Evolutionary conservation across 345 rosid genomes (phyloP).

Genomic region (Melaleuca quinquenervia): DNA sequence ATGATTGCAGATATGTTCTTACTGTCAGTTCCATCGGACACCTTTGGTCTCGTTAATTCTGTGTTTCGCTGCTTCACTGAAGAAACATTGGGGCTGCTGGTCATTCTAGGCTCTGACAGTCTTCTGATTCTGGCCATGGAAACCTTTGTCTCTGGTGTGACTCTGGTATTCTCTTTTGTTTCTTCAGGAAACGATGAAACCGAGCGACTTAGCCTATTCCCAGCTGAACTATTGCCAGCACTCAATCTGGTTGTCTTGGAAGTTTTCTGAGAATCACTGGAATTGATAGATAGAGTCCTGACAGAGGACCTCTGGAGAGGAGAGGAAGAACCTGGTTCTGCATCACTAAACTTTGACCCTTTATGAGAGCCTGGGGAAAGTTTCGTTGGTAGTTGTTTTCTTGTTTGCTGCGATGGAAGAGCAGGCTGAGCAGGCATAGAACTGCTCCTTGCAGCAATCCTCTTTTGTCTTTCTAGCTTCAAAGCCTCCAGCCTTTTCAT

Average conservation of each 20-base stretch:
- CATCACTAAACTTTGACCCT: conserved; percentile 76
- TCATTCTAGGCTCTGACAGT: conserved; percentile 69
- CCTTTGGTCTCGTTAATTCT: conserved; percentile 22
- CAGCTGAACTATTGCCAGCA: conserved; percentile 35
- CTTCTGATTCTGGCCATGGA: conserved; percentile 66
- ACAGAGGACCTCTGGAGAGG: conserved; percentile 51
- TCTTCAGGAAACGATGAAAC: conserved; percentile 47
- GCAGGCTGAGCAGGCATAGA: conserved; percentile 32
- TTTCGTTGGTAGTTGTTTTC: conserved; percentile 44
- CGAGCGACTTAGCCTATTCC: conserved; percentile 44
- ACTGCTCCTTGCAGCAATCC: conserved; percentile 69
- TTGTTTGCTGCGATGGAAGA: conserved; percentile 11
- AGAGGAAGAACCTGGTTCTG: conserved; percentile 63
- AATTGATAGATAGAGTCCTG: conserved; percentile 39
- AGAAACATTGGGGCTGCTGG: conserved; percentile 28
- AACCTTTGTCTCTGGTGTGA: conserved; percentile 40
- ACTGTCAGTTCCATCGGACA: conserved; percentile 33
- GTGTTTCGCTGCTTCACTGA: conserved; percentile 34
- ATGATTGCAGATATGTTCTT: conserved; percentile 75
- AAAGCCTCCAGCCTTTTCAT: conserved; percentile 43
- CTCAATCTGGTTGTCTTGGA: conserved; percentile 45
- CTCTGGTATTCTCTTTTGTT: conserved; percentile 24
- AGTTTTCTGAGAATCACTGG: conserved; percentile 33
- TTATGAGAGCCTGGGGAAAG: conserved; percentile 53
- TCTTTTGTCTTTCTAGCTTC: conserved; percentile 78